phyloP scores from a whole-genome alignment of 179 eudicot species.

The Nepenthes alata region DNA sequence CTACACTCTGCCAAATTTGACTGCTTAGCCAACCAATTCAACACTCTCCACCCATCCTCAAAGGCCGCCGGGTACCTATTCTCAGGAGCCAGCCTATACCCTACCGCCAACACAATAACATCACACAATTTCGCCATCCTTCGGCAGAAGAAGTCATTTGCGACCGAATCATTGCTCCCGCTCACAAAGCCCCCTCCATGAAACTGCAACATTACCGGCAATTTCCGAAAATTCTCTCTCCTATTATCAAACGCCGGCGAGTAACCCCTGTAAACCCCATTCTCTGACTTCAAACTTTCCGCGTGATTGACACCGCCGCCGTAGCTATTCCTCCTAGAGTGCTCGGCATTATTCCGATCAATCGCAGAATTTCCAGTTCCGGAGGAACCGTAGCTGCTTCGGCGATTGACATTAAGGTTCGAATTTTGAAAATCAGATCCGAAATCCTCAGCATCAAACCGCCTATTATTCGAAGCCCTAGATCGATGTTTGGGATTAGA shows the following conservation, averaged over 20 bases:
- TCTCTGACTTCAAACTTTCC: constrained; percentile 22
- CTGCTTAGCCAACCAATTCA: constrained; percentile 89
- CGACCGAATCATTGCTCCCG: constrained; percentile 84
- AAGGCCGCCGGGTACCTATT: constrained; percentile 84
- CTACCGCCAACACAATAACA: constrained; percentile 79
- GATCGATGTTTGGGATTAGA: constrained; percentile 9
- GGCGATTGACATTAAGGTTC: constrained; percentile 17
- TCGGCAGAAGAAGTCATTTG: constrained; percentile 78
- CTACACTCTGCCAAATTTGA: constrained; percentile 90
- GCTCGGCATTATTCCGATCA: constrained; percentile 13
- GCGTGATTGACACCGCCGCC: constrained; percentile 30
- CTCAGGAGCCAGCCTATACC: constrained; percentile 91
- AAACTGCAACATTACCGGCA: constrained; percentile 80
- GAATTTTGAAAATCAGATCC: constrained; percentile 14
- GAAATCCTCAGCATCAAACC: constrained; percentile 15
- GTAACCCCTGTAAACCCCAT: constrained; percentile 45
- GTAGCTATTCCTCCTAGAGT: constrained; percentile 44
- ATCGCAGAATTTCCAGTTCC: constrained; percentile 5
- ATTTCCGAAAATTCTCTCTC: constrained; percentile 27
- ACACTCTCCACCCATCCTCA: constrained; percentile 87
- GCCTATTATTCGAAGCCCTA: constrained; percentile 15
- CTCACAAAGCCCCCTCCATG: constrained; percentile 90
- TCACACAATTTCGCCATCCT: constrained; percentile 79
- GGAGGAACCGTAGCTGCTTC: constrained; percentile 42
- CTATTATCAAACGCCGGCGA: constrained; percentile 27